Conservation (phyloP, 2,329 filamentous ascomycete species). For the Conoideocrella luteorostrata region DNA sequence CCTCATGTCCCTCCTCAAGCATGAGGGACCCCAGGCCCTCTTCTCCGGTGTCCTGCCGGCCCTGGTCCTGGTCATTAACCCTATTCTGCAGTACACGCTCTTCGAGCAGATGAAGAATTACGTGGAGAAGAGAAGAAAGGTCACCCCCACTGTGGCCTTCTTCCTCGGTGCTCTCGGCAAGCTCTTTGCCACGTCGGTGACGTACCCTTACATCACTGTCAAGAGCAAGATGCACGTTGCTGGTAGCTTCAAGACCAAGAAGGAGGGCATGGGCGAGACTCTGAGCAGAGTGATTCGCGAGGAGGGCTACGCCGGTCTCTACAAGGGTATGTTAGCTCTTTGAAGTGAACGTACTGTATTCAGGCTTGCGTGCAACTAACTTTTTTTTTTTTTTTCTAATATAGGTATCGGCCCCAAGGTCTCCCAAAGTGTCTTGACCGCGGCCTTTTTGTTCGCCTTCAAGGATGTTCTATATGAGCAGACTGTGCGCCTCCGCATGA, state of each 20-base stretch:
- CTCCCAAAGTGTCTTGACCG: constrained; percentile 92
- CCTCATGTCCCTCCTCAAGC: constrained; percentile 68
- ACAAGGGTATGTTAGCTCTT: constrained; percentile 66
- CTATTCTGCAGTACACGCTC: constrained; percentile 96
- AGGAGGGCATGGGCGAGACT: constrained; percentile 72
- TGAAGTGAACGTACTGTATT: too few species aligned
- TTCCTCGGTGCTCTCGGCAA: constrained; percentile 89
- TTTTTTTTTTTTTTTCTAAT: neutral
- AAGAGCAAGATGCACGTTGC: constrained; percentile 98
- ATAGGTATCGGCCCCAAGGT: constrained; percentile 92
- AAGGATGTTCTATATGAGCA: constrained; percentile 93
- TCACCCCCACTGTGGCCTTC: constrained; percentile 84
- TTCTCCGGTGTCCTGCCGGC: constrained; percentile 92
- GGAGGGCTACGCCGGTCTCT: constrained; percentile 87
- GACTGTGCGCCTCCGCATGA: constrained; percentile 59
- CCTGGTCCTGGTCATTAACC: constrained; percentile 91
- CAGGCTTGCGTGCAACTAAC: too few species aligned
- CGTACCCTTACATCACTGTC: constrained; percentile 97
- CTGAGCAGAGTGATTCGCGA: constrained; percentile 75
- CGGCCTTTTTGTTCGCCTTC: constrained; percentile 94
- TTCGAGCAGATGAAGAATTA: constrained; percentile 97
- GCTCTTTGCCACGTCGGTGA: constrained; percentile 86
- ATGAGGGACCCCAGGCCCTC: constrained; percentile 78
- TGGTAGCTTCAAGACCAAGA: constrained; percentile 58
- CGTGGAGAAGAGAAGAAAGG: constrained; percentile 64